Evolutionary conservation across 2,329 filamentous ascomycete species (phyloP).

Genomic region (Seiridium unicorne): DNA sequence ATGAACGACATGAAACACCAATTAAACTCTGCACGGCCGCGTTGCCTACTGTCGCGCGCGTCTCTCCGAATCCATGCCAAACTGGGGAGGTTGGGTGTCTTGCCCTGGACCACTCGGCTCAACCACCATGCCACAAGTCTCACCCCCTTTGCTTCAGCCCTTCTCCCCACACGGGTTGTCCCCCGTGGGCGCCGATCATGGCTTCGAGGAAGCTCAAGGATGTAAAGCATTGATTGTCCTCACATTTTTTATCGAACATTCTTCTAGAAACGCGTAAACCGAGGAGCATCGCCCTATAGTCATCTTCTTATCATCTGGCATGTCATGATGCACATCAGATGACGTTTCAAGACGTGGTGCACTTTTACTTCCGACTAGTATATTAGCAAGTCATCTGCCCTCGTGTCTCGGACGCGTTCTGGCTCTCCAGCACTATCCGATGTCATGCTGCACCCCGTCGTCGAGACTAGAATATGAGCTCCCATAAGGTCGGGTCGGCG

Average conservation of each 20-base stretch:
- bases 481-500: not conserved
- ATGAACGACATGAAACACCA: slow-evolving; percentile 9
- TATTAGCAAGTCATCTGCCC: not conserved
- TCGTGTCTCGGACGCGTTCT: not conserved
- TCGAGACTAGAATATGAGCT: not conserved
- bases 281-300: not conserved
- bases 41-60: slow-evolving; percentile 5
- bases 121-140: too few relatives aligned
- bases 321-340: not conserved
- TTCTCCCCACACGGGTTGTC: slow-evolving; percentile 1
- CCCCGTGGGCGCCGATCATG: slow-evolving; percentile 2
- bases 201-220: not conserved
- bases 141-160: not conserved
- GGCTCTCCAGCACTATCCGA: not conserved
- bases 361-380: not conserved
- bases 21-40: slow-evolving; percentile 4
- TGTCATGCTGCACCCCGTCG: not conserved
- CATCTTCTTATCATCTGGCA: not conserved
- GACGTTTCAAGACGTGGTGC: not conserved
- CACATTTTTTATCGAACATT: not conserved
- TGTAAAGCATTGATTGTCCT: not conserved
- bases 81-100: not conserved
- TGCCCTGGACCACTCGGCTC: not conserved
- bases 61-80: not conserved
- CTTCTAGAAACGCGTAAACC: not conserved